Evolutionary conservation across 2,329 filamentous ascomycete species (phyloP), one percentile per base, ranked within the genome.

Genomic region (Arthroderma sp.): DNA sequence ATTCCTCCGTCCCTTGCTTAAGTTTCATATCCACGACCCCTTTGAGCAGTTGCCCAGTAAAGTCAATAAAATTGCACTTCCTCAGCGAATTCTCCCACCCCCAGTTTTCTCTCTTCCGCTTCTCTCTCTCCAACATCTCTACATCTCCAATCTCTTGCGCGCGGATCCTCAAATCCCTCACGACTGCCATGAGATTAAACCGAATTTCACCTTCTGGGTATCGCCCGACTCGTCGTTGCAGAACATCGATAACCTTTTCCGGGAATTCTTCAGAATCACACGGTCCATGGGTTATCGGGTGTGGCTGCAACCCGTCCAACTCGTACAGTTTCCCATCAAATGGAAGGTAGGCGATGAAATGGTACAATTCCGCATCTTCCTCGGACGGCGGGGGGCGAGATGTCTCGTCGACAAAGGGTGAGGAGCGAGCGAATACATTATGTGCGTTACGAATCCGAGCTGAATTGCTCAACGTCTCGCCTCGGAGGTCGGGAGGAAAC

Each of bases 141-240:
- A 74, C 69, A 73, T 98, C 93, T 49, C 91, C 91, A 62, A 93
- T 82, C 70, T 94, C 88, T 58, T 80, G 78, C 33, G 91, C 91
- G 53, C 82, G 78, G 49, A 87, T 76, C 44, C 93, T 80, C 68
- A 91, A 76, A 74, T 98, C 93, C 62, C 85, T 79, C 64, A 91
- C 88, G 80, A 95, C 91, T 47, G 91, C 93, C 69, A 98, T 81
- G 56, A 98, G 78, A 71, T 98, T 98, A 77, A 98, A 98, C 47
- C 90, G 81, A 61, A 97, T 96, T 78, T 98, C 93, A 0, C 83
- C 81, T 17, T 82, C 76, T 15, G 90, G 90, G 72, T 98, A 97
- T 58, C 91, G 80, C 60, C 81, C 85, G 64, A 98, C 87, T 56
- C 93, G 82, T 58, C 86, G 79, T 73, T 88, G 87, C 59, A 98